Conservation (phyloP, 768 basidiomycete species). For the Tricholoma furcatifolium region DNA sequence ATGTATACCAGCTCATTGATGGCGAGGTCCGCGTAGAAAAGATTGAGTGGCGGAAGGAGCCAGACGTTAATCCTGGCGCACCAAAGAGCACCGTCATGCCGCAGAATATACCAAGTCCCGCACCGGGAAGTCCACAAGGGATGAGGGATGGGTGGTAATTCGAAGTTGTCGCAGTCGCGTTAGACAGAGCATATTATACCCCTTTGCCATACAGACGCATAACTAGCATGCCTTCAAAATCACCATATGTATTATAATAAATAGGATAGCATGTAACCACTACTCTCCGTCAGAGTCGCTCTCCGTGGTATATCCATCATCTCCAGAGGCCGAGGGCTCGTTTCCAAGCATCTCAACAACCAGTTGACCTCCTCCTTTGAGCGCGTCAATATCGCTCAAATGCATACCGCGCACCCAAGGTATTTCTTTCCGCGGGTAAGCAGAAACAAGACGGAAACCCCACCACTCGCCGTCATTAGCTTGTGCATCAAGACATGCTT, state of each 20-base stretch:
- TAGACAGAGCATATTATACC: not conserved
- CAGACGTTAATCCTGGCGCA: slow-evolving; percentile 32
- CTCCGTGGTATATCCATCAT: slow-evolving; percentile 2
- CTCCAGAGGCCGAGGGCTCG: not conserved
- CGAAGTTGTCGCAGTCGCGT: not conserved
- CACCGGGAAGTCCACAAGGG: slow-evolving; percentile 20
- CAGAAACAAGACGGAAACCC: slow-evolving; percentile 66
- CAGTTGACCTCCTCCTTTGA: slow-evolving; percentile 48
- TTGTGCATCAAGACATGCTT: slow-evolving; percentile 32
- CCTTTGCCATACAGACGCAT: not conserved
- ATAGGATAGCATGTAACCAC: not conserved
- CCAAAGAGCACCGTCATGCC: slow-evolving; percentile 47
- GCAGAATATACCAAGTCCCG: slow-evolving; percentile 47
- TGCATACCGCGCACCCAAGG: slow-evolving; percentile 40
- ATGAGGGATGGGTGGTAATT: slow-evolving; percentile 14
- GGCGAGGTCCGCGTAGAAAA: slow-evolving; percentile 94
- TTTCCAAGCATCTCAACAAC: not conserved
- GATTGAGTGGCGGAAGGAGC: slow-evolving; percentile 77
- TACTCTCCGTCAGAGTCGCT: slow-evolving; percentile 1
- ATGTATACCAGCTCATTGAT: slow-evolving; percentile 93
- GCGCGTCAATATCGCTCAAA: slow-evolving; percentile 44
- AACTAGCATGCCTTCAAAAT: not conserved
- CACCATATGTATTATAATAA: not conserved
- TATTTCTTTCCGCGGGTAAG: slow-evolving; percentile 71
- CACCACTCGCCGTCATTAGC: slow-evolving; percentile 46